Conservation (phyloP, 495 filamentous ascomycete genomes). For the Podospora pseudoanserina region DNA sequence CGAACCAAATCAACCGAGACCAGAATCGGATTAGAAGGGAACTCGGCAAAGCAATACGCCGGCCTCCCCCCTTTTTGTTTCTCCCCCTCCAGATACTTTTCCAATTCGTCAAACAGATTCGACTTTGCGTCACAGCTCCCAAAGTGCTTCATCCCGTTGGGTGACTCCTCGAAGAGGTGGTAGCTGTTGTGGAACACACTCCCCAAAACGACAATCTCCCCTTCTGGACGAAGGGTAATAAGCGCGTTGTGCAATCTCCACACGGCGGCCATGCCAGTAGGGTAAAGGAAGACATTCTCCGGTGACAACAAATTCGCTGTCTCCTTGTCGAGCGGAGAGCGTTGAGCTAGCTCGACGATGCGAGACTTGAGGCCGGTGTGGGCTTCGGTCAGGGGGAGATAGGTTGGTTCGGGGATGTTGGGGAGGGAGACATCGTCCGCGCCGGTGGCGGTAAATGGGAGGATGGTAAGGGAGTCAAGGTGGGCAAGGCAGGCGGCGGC, state of each 20-base stretch:
- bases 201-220: slow-evolving; percentile 33
- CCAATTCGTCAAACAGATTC: slow-evolving; percentile 38
- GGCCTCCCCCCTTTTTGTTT: slow-evolving; percentile 26
- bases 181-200: slow-evolving; percentile 38
- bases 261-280: slow-evolving; percentile 49
- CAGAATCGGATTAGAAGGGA: slow-evolving; percentile 47
- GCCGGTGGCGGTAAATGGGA: slow-evolving; percentile 17
- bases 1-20: slow-evolving; percentile 41
- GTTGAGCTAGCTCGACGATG: slow-evolving; percentile 34
- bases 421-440: neutral
- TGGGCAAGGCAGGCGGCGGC: slow-evolving; percentile 36
- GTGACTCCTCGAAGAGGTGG: slow-evolving; percentile 31
- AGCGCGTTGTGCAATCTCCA: slow-evolving; percentile 22
- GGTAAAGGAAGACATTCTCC: slow-evolving; percentile 44
- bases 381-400: slow-evolving; percentile 25
- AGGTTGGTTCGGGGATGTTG: slow-evolving; percentile 19
- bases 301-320: slow-evolving; percentile 9
- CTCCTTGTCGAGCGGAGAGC: slow-evolving; percentile 24
- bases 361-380: slow-evolving; percentile 32
- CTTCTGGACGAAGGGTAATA: slow-evolving; percentile 12
- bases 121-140: slow-evolving; percentile 31
- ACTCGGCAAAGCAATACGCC: slow-evolving; percentile 42
- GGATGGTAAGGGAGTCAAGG: slow-evolving; percentile 26
- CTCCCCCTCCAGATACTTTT: slow-evolving; percentile 34
- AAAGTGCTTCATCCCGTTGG: slow-evolving; percentile 37